These are phyloP conservation scores for Plasmodium vivax DNA, from an alignment of 169 alveolate species.

Conservation along the genomic window DNA sequence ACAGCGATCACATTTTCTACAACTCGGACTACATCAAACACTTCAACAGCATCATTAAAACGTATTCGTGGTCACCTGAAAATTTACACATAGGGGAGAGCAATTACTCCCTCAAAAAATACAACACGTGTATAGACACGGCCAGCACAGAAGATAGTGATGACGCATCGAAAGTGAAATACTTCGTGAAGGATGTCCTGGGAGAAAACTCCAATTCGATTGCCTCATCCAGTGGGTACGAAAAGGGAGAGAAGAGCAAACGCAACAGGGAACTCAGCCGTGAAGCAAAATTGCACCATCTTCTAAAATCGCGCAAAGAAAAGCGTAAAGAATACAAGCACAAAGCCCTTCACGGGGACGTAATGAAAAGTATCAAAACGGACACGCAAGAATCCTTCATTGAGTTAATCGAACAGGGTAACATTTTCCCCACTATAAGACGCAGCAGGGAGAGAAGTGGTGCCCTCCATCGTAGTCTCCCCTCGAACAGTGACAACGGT, in stretches of 20 bases:
- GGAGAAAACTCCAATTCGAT: conserved; percentile 31
- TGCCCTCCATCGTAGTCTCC: background rate
- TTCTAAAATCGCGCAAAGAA: conserved; percentile 13
- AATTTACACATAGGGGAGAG: conserved; percentile 4
- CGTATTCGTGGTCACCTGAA: conserved; percentile 73
- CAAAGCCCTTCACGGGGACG: background rate
- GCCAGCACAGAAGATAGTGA: conserved; percentile 60
- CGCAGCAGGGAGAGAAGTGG: background rate
- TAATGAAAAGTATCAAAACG: background rate
- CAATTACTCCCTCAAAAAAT: conserved; percentile 8
- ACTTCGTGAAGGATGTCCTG: conserved; percentile 35
- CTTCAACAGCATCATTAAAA: conserved; percentile 50
- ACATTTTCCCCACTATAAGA: conserved; percentile 35
- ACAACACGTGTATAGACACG: background rate
- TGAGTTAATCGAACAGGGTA: conserved; percentile 26
- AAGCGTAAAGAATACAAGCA: background rate
- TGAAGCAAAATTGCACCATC: background rate
- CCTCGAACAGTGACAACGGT: background rate
- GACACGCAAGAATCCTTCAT: conserved; percentile 57
- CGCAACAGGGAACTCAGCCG: background rate
- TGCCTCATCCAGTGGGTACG: conserved; percentile 15
- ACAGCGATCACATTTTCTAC: background rate
- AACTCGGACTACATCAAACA: conserved; percentile 44
- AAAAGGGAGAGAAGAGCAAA: background rate
- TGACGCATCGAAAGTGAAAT: conserved; percentile 3